Percentiles rank a stretch among this genome's conserved stretches.
Conservation (phyloP, 108 stramenopile genomes). For the Schizochytrium sp. region DNA sequence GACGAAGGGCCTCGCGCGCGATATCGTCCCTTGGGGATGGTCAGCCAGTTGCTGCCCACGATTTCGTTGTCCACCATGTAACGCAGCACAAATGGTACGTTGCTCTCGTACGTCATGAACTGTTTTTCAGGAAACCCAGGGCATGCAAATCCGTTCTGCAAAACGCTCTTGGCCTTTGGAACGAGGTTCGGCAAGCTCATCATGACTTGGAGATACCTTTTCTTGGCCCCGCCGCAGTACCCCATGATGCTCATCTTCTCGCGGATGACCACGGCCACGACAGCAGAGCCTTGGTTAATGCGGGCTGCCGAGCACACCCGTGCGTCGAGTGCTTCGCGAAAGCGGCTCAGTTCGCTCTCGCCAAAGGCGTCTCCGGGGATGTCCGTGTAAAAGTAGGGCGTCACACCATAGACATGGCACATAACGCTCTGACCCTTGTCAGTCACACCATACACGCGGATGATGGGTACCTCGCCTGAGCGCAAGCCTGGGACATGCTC, state of each 20-base stretch:
- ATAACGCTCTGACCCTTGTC: constrained; percentile 78
- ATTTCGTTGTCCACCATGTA: constrained; percentile 95
- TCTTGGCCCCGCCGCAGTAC: constrained; percentile 62
- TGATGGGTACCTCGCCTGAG: constrained; percentile 69
- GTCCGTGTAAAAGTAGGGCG: constrained; percentile 83
- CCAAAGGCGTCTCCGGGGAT: constrained; percentile 52
- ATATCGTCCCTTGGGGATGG: constrained; percentile 74
- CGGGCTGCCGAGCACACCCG: not conserved
- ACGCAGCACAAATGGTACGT: constrained; percentile 93
- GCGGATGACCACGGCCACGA: constrained; percentile 45
- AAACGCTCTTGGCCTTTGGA: constrained; percentile 72
- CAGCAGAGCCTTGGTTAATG: not conserved
- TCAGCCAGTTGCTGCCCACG: constrained; percentile 87
- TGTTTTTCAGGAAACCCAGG: constrained; percentile 52
- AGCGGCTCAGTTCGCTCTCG: constrained; percentile 44
- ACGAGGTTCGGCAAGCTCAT: constrained; percentile 83
- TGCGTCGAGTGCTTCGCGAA: constrained; percentile 34
- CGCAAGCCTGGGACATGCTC: constrained; percentile 36
- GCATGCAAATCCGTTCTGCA: constrained; percentile 80
- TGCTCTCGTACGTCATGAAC: constrained; percentile 78
- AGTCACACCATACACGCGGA: constrained; percentile 86
- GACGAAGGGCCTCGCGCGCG: constrained; percentile 38
- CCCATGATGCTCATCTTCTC: constrained; percentile 73
- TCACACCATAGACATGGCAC: constrained; percentile 87
- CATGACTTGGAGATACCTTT: constrained; percentile 69